Percentiles rank a stretch among this genome's conserved stretches.
Conservation (phyloP, 371 early-diverging fungal genomes). For the Basidiobolus meristosporus region DNA sequence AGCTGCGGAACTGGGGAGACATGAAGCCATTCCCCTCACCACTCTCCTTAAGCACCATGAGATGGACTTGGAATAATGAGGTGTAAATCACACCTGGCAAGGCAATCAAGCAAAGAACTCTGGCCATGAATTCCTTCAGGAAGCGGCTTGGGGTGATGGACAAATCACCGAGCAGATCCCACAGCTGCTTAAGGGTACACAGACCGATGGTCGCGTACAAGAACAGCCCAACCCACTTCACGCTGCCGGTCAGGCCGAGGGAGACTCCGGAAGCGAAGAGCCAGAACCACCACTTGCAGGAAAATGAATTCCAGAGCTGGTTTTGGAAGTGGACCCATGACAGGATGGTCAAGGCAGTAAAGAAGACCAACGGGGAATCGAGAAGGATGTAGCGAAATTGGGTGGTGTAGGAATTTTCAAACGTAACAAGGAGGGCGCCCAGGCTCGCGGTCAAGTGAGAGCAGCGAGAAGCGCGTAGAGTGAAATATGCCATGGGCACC, state of each 20-base stretch:
- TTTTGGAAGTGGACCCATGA: slow-evolving; percentile 61
- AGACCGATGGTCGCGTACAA: slow-evolving; percentile 68
- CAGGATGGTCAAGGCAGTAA: slow-evolving; percentile 48
- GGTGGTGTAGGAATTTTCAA: slow-evolving; percentile 76
- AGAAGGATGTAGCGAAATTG: slow-evolving; percentile 80
- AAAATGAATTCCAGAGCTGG: slow-evolving; percentile 33
- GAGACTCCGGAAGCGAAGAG: slow-evolving; percentile 44
- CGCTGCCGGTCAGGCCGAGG: slow-evolving; percentile 41
- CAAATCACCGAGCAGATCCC: slow-evolving; percentile 63
- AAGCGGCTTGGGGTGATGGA: slow-evolving; percentile 24
- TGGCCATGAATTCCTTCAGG: slow-evolving; percentile 21
- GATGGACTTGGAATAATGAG: slow-evolving; percentile 63
- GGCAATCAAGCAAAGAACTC: slow-evolving; percentile 44
- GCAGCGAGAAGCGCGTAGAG: slow-evolving; percentile 51
- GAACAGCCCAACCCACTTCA: slow-evolving; percentile 89
- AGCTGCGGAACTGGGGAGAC: slow-evolving; percentile 50
- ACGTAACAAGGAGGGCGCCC: slow-evolving; percentile 40
- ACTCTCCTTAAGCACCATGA: slow-evolving; percentile 25
- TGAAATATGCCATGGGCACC: slow-evolving; percentile 66
- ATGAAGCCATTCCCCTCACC: slow-evolving; percentile 74
- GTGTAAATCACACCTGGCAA: slow-evolving; percentile 69
- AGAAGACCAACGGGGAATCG: slow-evolving; percentile 76
- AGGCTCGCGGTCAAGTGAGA: slow-evolving; percentile 41
- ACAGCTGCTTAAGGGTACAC: slow-evolving; percentile 69
- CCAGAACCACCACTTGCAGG: slow-evolving; percentile 50